Percentiles rank a stretch among this genome's conserved stretches.
phyloP scores from a whole-genome alignment of 441 rosid species.

The Croton laevigatus region DNA sequence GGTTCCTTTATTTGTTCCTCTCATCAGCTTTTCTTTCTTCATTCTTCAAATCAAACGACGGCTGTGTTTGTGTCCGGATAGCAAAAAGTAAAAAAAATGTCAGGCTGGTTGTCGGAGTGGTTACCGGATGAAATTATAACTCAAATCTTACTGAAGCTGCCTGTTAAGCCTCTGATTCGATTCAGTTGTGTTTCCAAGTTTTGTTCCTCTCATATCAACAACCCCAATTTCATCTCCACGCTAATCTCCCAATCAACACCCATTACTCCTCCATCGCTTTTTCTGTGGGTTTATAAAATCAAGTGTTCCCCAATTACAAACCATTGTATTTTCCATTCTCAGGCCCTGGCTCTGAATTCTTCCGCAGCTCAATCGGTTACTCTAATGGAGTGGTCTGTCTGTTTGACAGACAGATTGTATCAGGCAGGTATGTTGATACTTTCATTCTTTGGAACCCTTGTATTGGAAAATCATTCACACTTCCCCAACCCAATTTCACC shows the following conservation, averaged over 20 bases:
- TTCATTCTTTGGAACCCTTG: conserved; percentile 16
- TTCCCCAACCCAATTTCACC: not conserved
- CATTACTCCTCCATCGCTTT: not conserved
- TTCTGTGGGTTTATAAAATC: not conserved
- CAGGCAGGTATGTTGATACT: not conserved
- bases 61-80: too few species aligned
- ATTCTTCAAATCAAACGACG: too few species aligned
- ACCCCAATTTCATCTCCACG: not conserved
- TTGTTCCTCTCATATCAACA: not conserved
- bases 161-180: not conserved
- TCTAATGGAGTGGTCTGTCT: conserved; percentile 9
- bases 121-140: not conserved
- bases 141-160: not conserved
- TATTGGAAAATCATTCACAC: conserved; percentile 3
- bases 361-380: not conserved
- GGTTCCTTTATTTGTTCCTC: too few species aligned
- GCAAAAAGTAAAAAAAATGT: too few species aligned
- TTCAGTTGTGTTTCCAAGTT: conserved; percentile 6
- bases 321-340: not conserved
- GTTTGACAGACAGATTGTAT: not conserved
- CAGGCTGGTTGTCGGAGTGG: too few species aligned
- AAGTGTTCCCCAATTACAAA: not conserved
- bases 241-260: not conserved
- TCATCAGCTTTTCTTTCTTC: too few species aligned
- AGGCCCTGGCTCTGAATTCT: not conserved